These are phyloP conservation scores for Hemileccinum rubropunctum DNA, from an alignment of 768 basidiomycete species.

Conservation along the genomic window DNA sequence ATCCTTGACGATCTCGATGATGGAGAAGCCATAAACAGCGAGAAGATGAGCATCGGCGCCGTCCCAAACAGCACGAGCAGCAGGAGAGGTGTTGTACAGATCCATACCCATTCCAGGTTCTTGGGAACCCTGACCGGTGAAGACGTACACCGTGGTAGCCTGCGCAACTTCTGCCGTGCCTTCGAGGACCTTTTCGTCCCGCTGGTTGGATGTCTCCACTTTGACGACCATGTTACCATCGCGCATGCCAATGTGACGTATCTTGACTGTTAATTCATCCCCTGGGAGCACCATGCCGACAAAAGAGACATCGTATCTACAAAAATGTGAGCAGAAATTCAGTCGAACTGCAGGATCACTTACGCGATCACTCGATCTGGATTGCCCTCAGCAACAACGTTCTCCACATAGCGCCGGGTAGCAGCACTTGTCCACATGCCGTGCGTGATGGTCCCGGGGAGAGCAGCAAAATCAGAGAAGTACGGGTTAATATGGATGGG, in stretches of 20 bases:
- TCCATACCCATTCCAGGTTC: slow-evolving; percentile 99
- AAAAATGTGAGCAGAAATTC: slow-evolving; percentile 6
- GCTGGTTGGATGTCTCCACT: slow-evolving; percentile 80
- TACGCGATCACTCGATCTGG: slow-evolving; percentile 88
- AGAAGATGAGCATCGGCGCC: slow-evolving; percentile 91
- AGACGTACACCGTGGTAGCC: slow-evolving; percentile 90
- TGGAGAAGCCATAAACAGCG: slow-evolving; percentile 97
- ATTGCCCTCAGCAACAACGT: slow-evolving; percentile 87
- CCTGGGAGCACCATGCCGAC: slow-evolving; percentile 96
- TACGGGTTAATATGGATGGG: slow-evolving; percentile 99
- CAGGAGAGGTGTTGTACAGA: slow-evolving; percentile 87
- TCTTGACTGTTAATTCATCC: slow-evolving; percentile 80
- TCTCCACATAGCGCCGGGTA: slow-evolving; percentile 89
- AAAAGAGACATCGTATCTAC: slow-evolving; percentile 89
- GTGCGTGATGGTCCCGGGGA: slow-evolving; percentile 97
- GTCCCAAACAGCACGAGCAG: slow-evolving; percentile 97
- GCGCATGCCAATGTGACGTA: slow-evolving; percentile 89
- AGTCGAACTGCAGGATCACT: slow-evolving; percentile 33
- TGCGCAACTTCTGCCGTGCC: slow-evolving; percentile 94
- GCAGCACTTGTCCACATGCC: slow-evolving; percentile 97
- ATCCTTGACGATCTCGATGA: slow-evolving; percentile 97
- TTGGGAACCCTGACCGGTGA: slow-evolving; percentile 98
- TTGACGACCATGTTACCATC: slow-evolving; percentile 91
- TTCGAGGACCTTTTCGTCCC: slow-evolving; percentile 87
- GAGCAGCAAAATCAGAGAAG: slow-evolving; percentile 89